Percentiles rank a stretch among this genome's conserved stretches.
Conservation (phyloP, 2,329 filamentous ascomycete species). For the Pestalotiopsis sp. region DNA sequence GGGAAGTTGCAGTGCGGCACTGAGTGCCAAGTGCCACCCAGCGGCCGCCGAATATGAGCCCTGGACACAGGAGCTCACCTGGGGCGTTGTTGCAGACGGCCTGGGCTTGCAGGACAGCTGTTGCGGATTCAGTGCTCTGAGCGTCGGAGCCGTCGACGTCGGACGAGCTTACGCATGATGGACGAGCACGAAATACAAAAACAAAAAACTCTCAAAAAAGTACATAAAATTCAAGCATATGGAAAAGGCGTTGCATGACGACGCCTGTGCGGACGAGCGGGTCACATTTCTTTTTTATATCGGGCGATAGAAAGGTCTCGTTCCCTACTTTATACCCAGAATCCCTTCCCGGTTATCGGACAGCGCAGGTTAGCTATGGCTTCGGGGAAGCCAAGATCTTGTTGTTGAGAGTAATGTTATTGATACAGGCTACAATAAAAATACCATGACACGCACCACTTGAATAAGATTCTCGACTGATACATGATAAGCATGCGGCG, state of each 20-base stretch:
- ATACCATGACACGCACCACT: not conserved
- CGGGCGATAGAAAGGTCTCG: not conserved
- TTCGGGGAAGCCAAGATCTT: not conserved
- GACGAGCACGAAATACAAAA: not conserved
- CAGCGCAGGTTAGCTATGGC: not conserved
- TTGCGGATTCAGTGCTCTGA: slow-evolving; percentile 44
- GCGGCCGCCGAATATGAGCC: slow-evolving; percentile 27
- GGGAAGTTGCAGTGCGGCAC: slow-evolving; percentile 54
- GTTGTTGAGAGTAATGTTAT: not conserved
- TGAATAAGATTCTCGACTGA: not conserved
- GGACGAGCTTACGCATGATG: slow-evolving; percentile 40
- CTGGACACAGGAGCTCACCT: slow-evolving; percentile 43
- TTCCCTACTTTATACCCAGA: slow-evolving; percentile 11
- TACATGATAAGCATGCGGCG: too few species aligned
- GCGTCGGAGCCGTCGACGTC: slow-evolving; percentile 35
- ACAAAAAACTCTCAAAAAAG: not conserved
- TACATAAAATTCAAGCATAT: not conserved
- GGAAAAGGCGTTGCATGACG: not conserved
- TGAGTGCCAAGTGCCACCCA: slow-evolving; percentile 51
- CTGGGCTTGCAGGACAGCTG: slow-evolving; percentile 42
- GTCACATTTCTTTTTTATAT: not conserved
- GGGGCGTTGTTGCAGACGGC: slow-evolving; percentile 48
- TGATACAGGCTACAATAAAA: not conserved
- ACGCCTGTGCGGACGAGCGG: slow-evolving; percentile 11
- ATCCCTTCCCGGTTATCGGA: not conserved